Evolutionary conservation across 768 basidiomycete genomes (phyloP), one percentile per base, ranked within the genome.

Genomic region (Xanthoconium stramineum): DNA sequence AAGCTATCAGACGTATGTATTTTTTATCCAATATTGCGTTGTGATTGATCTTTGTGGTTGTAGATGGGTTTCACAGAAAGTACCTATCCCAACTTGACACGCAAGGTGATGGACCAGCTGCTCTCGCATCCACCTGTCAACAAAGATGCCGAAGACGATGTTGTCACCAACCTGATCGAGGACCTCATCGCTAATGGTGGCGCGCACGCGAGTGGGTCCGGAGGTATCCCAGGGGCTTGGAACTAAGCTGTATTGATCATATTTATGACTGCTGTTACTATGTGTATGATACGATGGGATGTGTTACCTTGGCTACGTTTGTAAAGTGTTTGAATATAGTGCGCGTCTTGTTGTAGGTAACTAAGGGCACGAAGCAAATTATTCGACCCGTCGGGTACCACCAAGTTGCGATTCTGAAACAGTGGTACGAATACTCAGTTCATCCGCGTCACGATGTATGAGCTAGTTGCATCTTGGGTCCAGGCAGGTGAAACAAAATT

Each of bases 11-110:
- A 87, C 65, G 87, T 89, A 69, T 49, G 83, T 78, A 11, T 33
- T 50, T 3, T 54, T 37, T 43, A 12, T 40, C 53, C 30, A 28
- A 47, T 44, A 7, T 39, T 36, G 5, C 30, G 38, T 63, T 65
- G 19, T 63, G 52, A 46, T 20, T 55, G 29, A 63, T 47, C 19
- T 8, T 50, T 14, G n/a, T 42, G 24, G 14, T 40, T 45, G 35
- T 48, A 89, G 88, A 89, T 89, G 88, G 88, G 88, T n/a, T 88
- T 89, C 61, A 83, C 82, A 12, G 77, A 83, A 53, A 73, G 72
- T 46, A 75, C 77, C 17, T 78, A 85, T 67, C 83, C 86, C 37
- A 75, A 74, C 28, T 69, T 88, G 57, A 71, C 72, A 6, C 69
- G 67, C 1, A 83, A 78, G 65, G 78, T 89, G 59, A 76, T 74